Conservation (phyloP, 495 filamentous ascomycete species). For the Paragyromitra xinjiangensis region DNA sequence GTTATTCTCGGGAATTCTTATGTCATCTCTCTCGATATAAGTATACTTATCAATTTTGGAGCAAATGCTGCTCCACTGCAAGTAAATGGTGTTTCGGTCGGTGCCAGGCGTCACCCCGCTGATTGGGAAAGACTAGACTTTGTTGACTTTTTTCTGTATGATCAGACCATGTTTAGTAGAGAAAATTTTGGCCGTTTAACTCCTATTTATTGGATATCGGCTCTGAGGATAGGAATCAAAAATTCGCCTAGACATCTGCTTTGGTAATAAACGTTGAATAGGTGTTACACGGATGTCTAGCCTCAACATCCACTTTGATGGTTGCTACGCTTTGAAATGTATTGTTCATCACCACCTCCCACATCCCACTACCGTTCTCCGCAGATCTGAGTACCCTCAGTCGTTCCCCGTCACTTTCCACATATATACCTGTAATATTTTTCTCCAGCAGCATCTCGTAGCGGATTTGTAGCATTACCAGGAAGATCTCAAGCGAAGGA, state of each 20-base stretch:
- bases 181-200: too few species aligned
- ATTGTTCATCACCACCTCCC: not conserved
- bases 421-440: not conserved
- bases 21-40: too few species aligned
- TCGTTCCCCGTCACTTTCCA: not conserved
- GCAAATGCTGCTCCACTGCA: too few species aligned
- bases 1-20: too few species aligned
- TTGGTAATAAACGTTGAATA: not conserved
- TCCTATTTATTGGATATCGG: too few species aligned
- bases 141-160: too few species aligned
- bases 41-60: too few species aligned
- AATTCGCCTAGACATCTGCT: not conserved
- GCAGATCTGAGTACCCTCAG: not conserved
- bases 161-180: too few species aligned
- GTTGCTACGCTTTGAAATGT: not conserved
- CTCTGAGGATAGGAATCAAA: not conserved
- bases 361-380: not conserved
- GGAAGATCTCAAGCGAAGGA: conserved; percentile 11
- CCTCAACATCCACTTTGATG: conserved; percentile 1
- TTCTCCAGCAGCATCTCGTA: not conserved
- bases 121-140: too few species aligned
- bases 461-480: conserved; percentile 16
- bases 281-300: not conserved
- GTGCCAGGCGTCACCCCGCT: too few species aligned
- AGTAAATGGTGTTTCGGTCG: too few species aligned